A percentile compares a stretch with the other conserved stretches of the same genome.
These are phyloP conservation scores for Backusella circina DNA, from an alignment of 192 early-diverging fungal genomes.

Conservation along the genomic window DNA sequence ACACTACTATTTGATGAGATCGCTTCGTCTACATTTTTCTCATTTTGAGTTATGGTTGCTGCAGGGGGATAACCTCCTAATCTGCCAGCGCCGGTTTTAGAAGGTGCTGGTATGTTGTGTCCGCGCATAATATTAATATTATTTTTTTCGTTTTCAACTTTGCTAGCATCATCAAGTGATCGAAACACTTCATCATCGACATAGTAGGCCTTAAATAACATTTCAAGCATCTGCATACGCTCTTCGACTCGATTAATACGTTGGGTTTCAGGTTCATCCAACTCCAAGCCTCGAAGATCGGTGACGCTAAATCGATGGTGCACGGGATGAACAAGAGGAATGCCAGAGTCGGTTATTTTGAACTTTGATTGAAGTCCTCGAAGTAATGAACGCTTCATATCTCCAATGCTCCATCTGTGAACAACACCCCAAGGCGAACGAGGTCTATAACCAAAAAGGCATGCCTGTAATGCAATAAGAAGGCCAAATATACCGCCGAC, in stretches of 20 bases:
- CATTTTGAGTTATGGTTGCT: not conserved
- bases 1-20: not conserved
- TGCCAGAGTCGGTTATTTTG: conserved; percentile 30
- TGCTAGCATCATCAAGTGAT: conserved; percentile 30
- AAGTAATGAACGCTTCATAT: conserved; percentile 26
- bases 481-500: conserved; percentile 33
- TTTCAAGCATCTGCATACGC: conserved; percentile 32
- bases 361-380: conserved; percentile 33
- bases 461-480: conserved; percentile 22
- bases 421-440: conserved; percentile 33
- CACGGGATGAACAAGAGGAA: conserved; percentile 35
- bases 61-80: not conserved
- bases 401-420: conserved; percentile 32
- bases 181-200: conserved; percentile 36
- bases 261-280: conserved; percentile 22
- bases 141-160: not conserved
- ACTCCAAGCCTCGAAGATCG: conserved; percentile 4
- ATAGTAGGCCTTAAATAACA: conserved; percentile 36
- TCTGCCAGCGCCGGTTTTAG: not conserved
- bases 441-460: conserved; percentile 32
- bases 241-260: conserved; percentile 33
- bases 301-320: conserved; percentile 31
- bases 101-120: not conserved
- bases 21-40: not conserved
- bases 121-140: not conserved